These are phyloP conservation scores for Aeschynomene evenia DNA, from an alignment of 306 rosid species.

Conservation along the genomic window DNA sequence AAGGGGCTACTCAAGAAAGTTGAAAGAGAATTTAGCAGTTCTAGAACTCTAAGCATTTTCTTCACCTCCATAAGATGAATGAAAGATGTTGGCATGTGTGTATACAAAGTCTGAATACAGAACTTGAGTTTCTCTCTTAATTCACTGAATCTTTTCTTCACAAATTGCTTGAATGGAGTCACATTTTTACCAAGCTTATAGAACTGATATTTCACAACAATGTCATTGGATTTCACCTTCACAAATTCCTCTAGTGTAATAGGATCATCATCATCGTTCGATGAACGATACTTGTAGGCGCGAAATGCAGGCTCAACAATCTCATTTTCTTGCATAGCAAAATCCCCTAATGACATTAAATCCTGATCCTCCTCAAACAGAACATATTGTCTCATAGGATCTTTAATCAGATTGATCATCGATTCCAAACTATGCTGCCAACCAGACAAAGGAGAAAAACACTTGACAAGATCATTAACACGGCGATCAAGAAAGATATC, in stretches of 20 bases:
- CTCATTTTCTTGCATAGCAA: neutral
- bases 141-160: conserved; percentile 22
- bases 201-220: neutral
- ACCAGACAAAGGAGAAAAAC: conserved; percentile 14
- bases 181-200: neutral
- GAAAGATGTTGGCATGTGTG: conserved; percentile 49
- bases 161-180: conserved; percentile 15
- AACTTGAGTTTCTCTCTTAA: conserved; percentile 16
- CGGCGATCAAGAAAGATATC: conserved; percentile 41
- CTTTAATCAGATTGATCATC: conserved; percentile 10
- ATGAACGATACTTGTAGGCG: neutral
- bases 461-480: neutral
- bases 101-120: conserved; percentile 26
- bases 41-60: conserved; percentile 12
- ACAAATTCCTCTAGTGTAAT: conserved; percentile 33
- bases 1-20: neutral
- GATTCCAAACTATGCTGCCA: conserved; percentile 31
- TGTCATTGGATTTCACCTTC: neutral
- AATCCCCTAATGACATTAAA: conserved; percentile 32
- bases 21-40: conserved; percentile 9
- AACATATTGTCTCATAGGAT: conserved; percentile 10
- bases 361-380: neutral
- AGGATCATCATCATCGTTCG: neutral
- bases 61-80: conserved; percentile 26
- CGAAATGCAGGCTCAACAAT: neutral